These are phyloP conservation scores for Aspergillus pseudoterreus DNA, from an alignment of 2,329 filamentous ascomycete genomes.

Conservation along the genomic window DNA sequence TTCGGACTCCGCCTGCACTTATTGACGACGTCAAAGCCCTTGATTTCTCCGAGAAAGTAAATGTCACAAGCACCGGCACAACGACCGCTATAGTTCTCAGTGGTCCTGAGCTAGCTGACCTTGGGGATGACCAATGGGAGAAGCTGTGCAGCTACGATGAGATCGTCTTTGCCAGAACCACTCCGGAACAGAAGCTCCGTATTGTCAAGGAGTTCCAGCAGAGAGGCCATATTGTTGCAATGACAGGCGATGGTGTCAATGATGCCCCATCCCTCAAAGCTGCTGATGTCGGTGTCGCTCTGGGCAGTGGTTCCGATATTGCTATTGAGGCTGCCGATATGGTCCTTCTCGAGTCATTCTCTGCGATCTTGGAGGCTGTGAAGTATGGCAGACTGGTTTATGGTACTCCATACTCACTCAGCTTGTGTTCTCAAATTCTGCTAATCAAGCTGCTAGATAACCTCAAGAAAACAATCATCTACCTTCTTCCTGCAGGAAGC, in stretches of 20 bases:
- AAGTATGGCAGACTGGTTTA: conserved; percentile 70
- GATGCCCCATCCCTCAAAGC: conserved; percentile 54
- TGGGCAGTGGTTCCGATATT: conserved; percentile 57
- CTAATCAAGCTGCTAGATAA: conserved; percentile 47
- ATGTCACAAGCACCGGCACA: conserved; percentile 16
- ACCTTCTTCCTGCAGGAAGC: conserved; percentile 68
- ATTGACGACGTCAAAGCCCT: conserved; percentile 57
- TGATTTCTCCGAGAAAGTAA: conserved; percentile 15
- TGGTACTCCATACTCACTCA: conserved; percentile 20
- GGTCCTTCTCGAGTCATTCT: conserved; percentile 65
- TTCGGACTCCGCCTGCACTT: conserved; percentile 43
- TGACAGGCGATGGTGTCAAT: conserved; percentile 49
- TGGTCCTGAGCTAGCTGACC: conserved; percentile 61
- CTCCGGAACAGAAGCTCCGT: conserved; percentile 73
- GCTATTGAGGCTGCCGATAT: conserved; percentile 62
- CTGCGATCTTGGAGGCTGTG: conserved; percentile 68
- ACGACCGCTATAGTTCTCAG: conserved; percentile 58
- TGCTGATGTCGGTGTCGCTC: conserved; percentile 58
- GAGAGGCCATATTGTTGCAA: conserved; percentile 54
- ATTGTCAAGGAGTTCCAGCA: conserved; percentile 73
- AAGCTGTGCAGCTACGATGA: conserved; percentile 63
- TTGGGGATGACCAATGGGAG: conserved; percentile 68
- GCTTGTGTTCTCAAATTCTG: neutral
- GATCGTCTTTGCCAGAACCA: conserved; percentile 72
- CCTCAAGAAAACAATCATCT: conserved; percentile 72